phyloP scores from a whole-genome alignment of 2,329 filamentous ascomycete species.

The Aspergillus spinulosporus region DNA sequence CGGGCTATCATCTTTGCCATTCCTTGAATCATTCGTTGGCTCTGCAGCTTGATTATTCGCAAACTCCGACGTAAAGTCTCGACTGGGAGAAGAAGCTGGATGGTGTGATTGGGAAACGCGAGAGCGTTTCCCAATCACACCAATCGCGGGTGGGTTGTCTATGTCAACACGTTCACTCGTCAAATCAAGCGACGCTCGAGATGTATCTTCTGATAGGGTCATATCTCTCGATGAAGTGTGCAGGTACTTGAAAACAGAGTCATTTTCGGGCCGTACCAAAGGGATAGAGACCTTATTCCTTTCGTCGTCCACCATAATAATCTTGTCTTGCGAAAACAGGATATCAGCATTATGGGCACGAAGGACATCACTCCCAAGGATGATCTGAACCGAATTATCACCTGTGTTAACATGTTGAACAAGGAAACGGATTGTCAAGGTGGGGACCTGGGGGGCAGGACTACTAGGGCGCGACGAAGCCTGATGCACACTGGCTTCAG shows the following conservation, averaged over 20 bases:
- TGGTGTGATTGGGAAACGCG: conserved; percentile 27
- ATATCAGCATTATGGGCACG: conserved; percentile 86
- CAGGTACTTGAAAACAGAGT: conserved; percentile 74
- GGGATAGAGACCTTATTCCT: conserved; percentile 85
- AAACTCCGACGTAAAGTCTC: conserved; percentile 26
- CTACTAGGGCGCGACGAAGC: conserved; percentile 71
- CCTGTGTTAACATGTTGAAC: conserved; percentile 58
- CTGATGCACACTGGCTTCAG: conserved; percentile 78
- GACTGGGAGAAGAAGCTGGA: conserved; percentile 29
- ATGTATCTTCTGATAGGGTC: conserved; percentile 11
- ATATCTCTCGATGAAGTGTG: conserved; percentile 54
- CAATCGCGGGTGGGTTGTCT: conserved; percentile 28
- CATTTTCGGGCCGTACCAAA: conserved; percentile 88
- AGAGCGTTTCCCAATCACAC: conserved; percentile 36
- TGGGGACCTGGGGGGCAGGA: conserved; percentile 76
- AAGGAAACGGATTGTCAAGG: conserved; percentile 76
- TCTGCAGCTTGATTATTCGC: conserved; percentile 26
- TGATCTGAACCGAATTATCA: conserved; percentile 70
- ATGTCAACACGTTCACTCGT: conserved; percentile 13
- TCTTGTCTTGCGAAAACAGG: conserved; percentile 84
- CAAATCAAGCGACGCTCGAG: conserved; percentile 6
- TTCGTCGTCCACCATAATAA: conserved; percentile 84
- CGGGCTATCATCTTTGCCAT: conserved; percentile 15
- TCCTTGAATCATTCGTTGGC: conserved; percentile 11
- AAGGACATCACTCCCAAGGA: conserved; percentile 85